Conservation (phyloP, 352 stramenopile genomes). For the Blastocystis hominis region DNA sequence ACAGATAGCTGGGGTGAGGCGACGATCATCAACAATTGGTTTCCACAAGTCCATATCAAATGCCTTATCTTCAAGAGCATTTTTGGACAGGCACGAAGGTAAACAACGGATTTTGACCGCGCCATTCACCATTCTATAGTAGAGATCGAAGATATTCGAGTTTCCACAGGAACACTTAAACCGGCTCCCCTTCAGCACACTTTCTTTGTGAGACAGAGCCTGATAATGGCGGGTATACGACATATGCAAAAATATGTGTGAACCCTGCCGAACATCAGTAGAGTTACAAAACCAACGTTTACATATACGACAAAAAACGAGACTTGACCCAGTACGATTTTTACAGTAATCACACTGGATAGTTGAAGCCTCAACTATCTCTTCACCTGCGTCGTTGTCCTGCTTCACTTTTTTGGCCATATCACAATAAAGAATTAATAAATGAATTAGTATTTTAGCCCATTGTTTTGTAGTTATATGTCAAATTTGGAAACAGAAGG, state of each 20-base stretch:
- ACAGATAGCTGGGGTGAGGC: slow-evolving; percentile 72
- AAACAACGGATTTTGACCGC: not conserved
- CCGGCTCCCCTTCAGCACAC: not conserved
- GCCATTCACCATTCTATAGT: not conserved
- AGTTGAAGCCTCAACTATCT: not conserved
- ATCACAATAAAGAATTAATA: not conserved
- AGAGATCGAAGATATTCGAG: slow-evolving; percentile 19
- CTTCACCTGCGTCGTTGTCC: not conserved
- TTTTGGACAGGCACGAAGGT: slow-evolving; percentile 84
- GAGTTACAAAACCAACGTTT: slow-evolving; percentile 47
- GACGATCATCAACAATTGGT: slow-evolving; percentile 88
- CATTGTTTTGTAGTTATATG: not conserved
- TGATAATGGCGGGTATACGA: not conserved
- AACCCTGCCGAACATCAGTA: not conserved
- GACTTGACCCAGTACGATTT: not conserved
- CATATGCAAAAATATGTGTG: slow-evolving; percentile 20
- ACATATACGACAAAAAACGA: slow-evolving; percentile 4
- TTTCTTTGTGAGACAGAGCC: not conserved
- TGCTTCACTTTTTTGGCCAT: not conserved
- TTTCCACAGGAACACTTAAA: not conserved
- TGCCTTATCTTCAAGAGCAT: slow-evolving; percentile 91
- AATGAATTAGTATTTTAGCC: not conserved
- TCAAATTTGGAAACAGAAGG: not conserved
- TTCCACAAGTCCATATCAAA: slow-evolving; percentile 95
- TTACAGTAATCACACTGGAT: not conserved